Percentiles rank a stretch among this genome's conserved stretches.
These are phyloP conservation scores for Citrus reticulata DNA, from an alignment of 345 rosid species.

Conservation along the genomic window DNA sequence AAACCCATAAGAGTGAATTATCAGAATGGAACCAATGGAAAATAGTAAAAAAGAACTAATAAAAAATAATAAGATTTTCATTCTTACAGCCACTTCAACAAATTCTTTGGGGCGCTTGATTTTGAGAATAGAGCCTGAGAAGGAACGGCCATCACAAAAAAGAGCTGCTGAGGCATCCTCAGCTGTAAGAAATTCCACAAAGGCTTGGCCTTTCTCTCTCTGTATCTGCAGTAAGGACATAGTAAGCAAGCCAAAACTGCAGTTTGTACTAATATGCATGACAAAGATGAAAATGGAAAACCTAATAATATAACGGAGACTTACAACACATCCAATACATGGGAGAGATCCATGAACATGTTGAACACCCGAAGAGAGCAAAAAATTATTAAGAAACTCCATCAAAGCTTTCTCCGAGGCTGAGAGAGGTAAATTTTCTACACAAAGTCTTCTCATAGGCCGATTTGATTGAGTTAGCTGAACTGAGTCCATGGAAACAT, in stretches of 20 bases:
- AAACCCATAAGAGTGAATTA: neutral
- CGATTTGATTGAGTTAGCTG: slow-evolving; percentile 86
- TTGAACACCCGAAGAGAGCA: slow-evolving; percentile 66
- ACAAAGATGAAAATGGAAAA: slow-evolving; percentile 15
- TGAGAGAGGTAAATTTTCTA: slow-evolving; percentile 76
- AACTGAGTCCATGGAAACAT: slow-evolving; percentile 54
- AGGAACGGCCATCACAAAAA: slow-evolving; percentile 63
- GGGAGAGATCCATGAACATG: slow-evolving; percentile 67
- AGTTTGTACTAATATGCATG: slow-evolving; percentile 11
- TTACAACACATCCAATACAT: slow-evolving; percentile 89
- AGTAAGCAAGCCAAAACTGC: slow-evolving; percentile 8
- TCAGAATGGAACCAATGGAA: neutral
- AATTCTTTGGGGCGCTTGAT: slow-evolving; percentile 87
- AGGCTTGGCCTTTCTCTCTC: slow-evolving; percentile 79
- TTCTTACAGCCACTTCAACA: slow-evolving; percentile 76
- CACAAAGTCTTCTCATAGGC: slow-evolving; percentile 83
- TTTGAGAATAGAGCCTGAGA: slow-evolving; percentile 63
- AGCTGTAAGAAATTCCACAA: slow-evolving; percentile 92
- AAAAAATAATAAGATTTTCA: slow-evolving; percentile 20
- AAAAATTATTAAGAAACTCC: slow-evolving; percentile 55
- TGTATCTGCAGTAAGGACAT: slow-evolving; percentile 52
- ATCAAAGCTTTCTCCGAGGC: slow-evolving; percentile 77
- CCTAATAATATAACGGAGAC: slow-evolving; percentile 30
- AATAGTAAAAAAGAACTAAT: neutral
- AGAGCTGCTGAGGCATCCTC: slow-evolving; percentile 95